phyloP scores from a whole-genome alignment of 108 stramenopile genomes.

The Pseudonitzschia delicatissima region DNA sequence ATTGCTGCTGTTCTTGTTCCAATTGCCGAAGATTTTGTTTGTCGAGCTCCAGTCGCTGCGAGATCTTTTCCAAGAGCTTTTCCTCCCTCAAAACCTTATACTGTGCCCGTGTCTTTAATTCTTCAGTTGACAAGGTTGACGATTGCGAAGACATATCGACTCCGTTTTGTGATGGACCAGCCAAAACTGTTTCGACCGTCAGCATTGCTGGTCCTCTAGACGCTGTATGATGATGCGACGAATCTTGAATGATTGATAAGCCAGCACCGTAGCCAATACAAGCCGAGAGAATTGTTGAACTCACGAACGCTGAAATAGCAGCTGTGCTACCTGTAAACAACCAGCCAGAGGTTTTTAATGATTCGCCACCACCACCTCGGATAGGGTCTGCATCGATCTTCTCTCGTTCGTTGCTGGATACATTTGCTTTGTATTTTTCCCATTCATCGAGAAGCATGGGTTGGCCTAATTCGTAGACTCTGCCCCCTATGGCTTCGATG shows the following conservation, averaged over 20 bases:
- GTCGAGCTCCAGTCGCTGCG: conserved; percentile 20
- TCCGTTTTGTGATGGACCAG: background rate
- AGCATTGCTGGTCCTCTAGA: background rate
- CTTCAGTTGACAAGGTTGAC: conserved; percentile 6
- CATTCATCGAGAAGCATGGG: background rate
- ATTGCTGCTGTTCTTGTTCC: conserved; percentile 7
- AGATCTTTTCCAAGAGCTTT: conserved; percentile 12
- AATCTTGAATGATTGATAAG: conserved; percentile 10
- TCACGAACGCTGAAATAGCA: conserved; percentile 16
- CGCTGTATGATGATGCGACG: background rate
- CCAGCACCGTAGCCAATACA: conserved; percentile 35
- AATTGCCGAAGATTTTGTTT: conserved; percentile 6
- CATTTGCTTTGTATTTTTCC: background rate
- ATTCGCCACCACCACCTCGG: background rate
- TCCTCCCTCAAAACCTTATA: conserved; percentile 15
- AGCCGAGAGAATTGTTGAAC: conserved; percentile 26
- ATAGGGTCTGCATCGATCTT: background rate
- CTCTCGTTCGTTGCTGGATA: background rate
- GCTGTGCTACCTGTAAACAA: conserved; percentile 15
- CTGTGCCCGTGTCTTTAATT: conserved; percentile 9
- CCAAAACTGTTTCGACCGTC: background rate
- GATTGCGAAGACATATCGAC: background rate
- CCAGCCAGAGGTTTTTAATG: conserved; percentile 1
- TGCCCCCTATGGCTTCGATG: conserved; percentile 28
- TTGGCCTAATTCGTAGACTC: conserved; percentile 32